Conservation (phyloP, 208 protist genomes). For the Leishmania lainsoni region DNA sequence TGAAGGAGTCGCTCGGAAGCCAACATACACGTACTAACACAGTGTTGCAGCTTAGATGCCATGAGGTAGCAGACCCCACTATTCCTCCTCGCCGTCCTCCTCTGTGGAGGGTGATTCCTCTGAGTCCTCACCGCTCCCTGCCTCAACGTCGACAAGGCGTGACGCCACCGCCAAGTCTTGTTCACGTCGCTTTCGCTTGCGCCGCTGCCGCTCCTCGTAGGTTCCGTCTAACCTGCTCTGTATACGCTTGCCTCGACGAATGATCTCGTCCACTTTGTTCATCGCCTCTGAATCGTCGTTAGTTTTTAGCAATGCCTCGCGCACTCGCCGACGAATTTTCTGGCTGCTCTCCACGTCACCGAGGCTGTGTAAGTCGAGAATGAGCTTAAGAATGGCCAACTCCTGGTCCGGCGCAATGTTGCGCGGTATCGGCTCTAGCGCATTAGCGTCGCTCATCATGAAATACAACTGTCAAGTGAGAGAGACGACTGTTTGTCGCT, state of each 20-base stretch:
- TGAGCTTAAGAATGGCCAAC: slow-evolving; percentile 58
- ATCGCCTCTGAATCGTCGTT: slow-evolving; percentile 46
- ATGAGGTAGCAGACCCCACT: neutral
- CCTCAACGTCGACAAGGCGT: slow-evolving; percentile 65
- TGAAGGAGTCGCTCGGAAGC: neutral
- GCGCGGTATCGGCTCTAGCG: slow-evolving; percentile 18
- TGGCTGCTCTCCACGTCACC: slow-evolving; percentile 60
- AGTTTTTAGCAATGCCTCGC: slow-evolving; percentile 48
- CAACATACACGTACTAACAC: neutral
- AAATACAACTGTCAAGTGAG: neutral
- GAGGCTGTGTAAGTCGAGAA: slow-evolving; percentile 53
- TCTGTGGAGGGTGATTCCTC: slow-evolving; percentile 41
- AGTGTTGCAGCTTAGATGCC: neutral
- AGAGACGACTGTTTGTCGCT: neutral
- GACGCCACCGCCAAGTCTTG: slow-evolving; percentile 33
- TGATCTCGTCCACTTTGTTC: slow-evolving; percentile 42
- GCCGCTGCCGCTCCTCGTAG: slow-evolving; percentile 55
- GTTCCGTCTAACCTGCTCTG: slow-evolving; percentile 70
- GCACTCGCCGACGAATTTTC: slow-evolving; percentile 55
- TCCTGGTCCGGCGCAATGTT: slow-evolving; percentile 59
- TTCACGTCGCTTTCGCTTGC: slow-evolving; percentile 56
- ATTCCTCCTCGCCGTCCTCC: slow-evolving; percentile 21
- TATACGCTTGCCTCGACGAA: slow-evolving; percentile 45
- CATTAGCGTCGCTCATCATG: slow-evolving; percentile 9
- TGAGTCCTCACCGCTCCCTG: slow-evolving; percentile 66